phyloP scores from a whole-genome alignment of 148 eudicot species.

The Fagopyrum tataricum region DNA sequence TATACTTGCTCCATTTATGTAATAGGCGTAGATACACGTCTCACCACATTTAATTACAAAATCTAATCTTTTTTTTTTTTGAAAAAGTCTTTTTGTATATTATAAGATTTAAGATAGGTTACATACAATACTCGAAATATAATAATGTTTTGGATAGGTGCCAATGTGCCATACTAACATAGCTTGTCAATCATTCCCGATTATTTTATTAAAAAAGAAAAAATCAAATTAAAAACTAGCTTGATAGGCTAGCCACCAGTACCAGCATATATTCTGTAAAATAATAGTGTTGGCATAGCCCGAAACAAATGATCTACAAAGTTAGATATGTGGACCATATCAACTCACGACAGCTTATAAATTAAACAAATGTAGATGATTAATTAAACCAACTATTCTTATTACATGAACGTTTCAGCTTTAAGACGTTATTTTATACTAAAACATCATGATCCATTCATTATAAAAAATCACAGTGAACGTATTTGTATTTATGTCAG shows the following conservation, averaged over 20 bases:
- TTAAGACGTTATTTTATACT: background rate
- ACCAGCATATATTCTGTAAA: background rate
- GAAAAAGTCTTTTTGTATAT: no score
- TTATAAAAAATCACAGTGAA: no score
- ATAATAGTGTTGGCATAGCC: conserved; percentile 1
- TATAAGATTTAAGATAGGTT: no score
- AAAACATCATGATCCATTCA: background rate
- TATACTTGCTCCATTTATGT: no score
- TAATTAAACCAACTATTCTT: background rate
- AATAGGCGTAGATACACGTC: no score
- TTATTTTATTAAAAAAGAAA: background rate
- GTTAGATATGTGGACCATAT: background rate
- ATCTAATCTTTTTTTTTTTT: no score
- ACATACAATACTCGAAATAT: no score
- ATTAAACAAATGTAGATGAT: background rate
- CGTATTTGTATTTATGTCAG: no score
- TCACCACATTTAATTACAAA: no score
- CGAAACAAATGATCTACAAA: background rate
- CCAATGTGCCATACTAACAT: no score
- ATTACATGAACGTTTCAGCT: background rate
- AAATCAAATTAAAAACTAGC: background rate
- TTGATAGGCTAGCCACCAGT: background rate
- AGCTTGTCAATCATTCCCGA: no score
- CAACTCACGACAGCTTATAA: background rate
- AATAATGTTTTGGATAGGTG: no score